Evolutionary conservation across 805 yeast genomes (phyloP).

Genomic region (Saturnispora diversa): DNA sequence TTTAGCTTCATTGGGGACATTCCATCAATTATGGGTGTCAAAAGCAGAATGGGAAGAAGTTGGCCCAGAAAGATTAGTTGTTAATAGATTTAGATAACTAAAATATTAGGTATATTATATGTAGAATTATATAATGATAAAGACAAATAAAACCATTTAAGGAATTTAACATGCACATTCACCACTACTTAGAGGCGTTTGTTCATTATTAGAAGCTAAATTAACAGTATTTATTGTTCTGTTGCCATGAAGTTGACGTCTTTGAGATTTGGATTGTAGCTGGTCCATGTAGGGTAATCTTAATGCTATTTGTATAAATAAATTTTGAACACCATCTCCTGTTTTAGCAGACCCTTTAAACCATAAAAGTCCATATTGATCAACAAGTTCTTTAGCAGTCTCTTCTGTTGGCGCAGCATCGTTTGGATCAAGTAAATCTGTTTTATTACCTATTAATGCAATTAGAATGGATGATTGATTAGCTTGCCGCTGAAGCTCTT

Average conservation of each 20-base stretch:
- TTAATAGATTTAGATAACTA: constrained; percentile 74
- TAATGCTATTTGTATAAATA: constrained; percentile 44
- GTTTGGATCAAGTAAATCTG: constrained; percentile 49
- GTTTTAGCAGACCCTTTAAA: constrained; percentile 54
- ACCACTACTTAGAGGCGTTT: constrained; percentile 23
- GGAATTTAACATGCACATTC: constrained; percentile 27
- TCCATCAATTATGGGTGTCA: constrained; percentile 93
- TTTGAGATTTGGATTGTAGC: constrained; percentile 7
- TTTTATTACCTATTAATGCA: constrained; percentile 75
- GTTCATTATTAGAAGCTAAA: constrained; percentile 24
- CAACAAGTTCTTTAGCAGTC: constrained; percentile 45
- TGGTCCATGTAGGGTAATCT: constrained; percentile 32
- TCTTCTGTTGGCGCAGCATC: constrained; percentile 32
- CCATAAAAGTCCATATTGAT: constrained; percentile 42
- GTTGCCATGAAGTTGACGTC: not conserved
- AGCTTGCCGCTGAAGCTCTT: constrained; percentile 78
- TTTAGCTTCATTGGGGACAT: constrained; percentile 79
- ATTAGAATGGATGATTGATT: constrained; percentile 56
- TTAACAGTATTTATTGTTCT: constrained; percentile 23
- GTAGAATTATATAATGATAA: too few species aligned
- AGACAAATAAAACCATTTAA: too few species aligned
- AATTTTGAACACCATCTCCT: constrained; percentile 41
- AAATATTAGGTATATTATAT: too few species aligned
- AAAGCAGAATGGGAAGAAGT: constrained; percentile 81
- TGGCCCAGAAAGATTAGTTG: constrained; percentile 72